Conservation (phyloP, 495 filamentous ascomycete species). For the Hypoxylon lienhwacheense region DNA sequence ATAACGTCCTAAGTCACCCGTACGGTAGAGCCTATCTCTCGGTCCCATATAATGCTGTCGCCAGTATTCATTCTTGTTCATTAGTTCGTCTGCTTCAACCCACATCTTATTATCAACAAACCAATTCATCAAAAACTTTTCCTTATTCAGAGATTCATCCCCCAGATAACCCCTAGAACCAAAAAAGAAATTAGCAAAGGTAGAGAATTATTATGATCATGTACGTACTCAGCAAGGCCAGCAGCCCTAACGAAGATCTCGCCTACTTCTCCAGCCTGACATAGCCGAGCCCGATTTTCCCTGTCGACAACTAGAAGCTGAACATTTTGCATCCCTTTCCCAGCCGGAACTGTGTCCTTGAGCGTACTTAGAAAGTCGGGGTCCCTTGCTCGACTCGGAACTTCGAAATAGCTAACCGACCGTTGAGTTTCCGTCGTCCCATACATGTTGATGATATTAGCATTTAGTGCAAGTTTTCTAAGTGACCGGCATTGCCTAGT, state of each 20-base stretch:
- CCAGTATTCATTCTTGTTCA: conserved; percentile 66
- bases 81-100: conserved; percentile 64
- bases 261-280: conserved; percentile 78
- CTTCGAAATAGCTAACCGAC: conserved; percentile 84
- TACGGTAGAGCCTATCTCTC: conserved; percentile 82
- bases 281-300: conserved; percentile 69
- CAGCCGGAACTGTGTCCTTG: conserved; percentile 81
- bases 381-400: conserved; percentile 69
- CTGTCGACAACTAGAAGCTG: conserved; percentile 90
- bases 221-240: conserved; percentile 72
- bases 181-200: background rate
- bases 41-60: conserved; percentile 78
- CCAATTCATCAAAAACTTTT: conserved; percentile 89
- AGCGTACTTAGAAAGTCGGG: conserved; percentile 69
- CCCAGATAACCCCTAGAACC: conserved; percentile 66
- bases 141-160: conserved; percentile 65
- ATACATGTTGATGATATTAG: conserved; percentile 86
- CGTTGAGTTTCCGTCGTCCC: conserved; percentile 90
- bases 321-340: conserved; percentile 89
- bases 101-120: conserved; percentile 78
- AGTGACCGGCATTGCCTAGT: conserved; percentile 83
- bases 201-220: background rate
- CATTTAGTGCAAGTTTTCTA: conserved; percentile 76
- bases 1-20: conserved; percentile 79
- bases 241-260: conserved; percentile 89